phyloP scores from a whole-genome alignment of 1,284 basidiomycete genomes.

The Tilletia horrida region DNA sequence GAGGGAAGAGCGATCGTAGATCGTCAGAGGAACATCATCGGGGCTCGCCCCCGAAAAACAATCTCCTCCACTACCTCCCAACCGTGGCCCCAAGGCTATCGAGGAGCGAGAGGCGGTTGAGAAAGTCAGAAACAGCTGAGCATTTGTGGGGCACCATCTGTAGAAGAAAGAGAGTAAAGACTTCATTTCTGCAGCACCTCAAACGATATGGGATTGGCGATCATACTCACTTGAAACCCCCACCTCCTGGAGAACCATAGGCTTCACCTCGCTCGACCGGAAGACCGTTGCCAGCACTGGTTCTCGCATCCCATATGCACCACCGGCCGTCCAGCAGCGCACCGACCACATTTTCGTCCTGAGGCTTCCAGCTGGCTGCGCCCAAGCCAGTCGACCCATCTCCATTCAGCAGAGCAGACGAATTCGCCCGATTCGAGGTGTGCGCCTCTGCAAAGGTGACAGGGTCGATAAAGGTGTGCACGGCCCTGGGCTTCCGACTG shows the following conservation, averaged over 20 bases:
- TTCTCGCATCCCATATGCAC: not conserved
- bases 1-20: constrained; percentile 1
- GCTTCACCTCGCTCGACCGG: not conserved
- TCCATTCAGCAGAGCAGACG: not conserved
- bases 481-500: not conserved
- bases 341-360: constrained; percentile 6
- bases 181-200: no score
- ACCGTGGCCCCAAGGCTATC: not conserved
- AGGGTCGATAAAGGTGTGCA: not conserved
- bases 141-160: constrained; percentile 4
- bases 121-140: constrained; percentile 2
- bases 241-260: not conserved
- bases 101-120: not conserved
- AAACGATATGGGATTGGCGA: no score
- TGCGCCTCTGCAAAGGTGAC: not conserved
- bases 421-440: not conserved
- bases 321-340: not conserved
- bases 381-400: not conserved
- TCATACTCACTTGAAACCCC: constrained; percentile 2
- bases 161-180: not conserved
- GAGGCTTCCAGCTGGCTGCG: not conserved
- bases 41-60: no score
- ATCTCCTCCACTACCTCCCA: not conserved
- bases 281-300: not conserved
- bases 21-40: not conserved